Conservation (phyloP, 495 filamentous ascomycete species). For the Sabuloglossum arenarium region DNA sequence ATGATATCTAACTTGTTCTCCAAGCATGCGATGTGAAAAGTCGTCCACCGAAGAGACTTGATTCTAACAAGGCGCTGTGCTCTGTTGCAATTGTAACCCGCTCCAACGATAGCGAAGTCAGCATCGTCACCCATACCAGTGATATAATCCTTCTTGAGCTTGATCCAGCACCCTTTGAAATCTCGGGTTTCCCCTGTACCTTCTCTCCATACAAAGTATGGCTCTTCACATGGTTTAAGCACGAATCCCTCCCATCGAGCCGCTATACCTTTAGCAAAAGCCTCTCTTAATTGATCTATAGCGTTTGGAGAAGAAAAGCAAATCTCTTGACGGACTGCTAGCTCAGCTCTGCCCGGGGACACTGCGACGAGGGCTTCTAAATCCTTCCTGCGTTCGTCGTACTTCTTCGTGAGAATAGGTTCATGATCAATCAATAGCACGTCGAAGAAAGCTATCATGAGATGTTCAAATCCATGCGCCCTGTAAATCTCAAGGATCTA, state of each 20-base stretch:
- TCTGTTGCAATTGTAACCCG: slow-evolving; percentile 38
- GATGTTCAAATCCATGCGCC: slow-evolving; percentile 45
- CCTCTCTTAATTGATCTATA: slow-evolving; percentile 28
- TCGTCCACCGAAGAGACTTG: slow-evolving; percentile 39
- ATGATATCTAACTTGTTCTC: slow-evolving; percentile 45
- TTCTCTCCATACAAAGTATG: slow-evolving; percentile 34
- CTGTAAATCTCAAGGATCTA: slow-evolving; percentile 16
- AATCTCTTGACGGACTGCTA: slow-evolving; percentile 39
- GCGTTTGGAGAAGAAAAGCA: slow-evolving; percentile 30
- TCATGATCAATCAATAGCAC: slow-evolving; percentile 50
- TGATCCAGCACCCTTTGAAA: slow-evolving; percentile 40
- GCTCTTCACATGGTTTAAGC: slow-evolving; percentile 54
- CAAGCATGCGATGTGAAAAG: slow-evolving; percentile 61
- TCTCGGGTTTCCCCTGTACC: slow-evolving; percentile 4
- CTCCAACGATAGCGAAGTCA: slow-evolving; percentile 63
- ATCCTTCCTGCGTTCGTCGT: slow-evolving; percentile 36
- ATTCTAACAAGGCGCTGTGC: slow-evolving; percentile 11
- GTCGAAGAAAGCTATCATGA: slow-evolving; percentile 75
- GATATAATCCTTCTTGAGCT: slow-evolving; percentile 87
- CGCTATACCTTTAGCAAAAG: slow-evolving; percentile 44
- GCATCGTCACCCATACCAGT: slow-evolving; percentile 55
- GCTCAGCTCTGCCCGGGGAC: slow-evolving; percentile 34
- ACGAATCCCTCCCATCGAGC: slow-evolving; percentile 54
- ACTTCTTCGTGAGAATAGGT: slow-evolving; percentile 34
- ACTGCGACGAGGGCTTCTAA: slow-evolving; percentile 35